Evolutionary conservation across 805 yeast species (phyloP).

Genomic region (Starmerella roubikii): DNA sequence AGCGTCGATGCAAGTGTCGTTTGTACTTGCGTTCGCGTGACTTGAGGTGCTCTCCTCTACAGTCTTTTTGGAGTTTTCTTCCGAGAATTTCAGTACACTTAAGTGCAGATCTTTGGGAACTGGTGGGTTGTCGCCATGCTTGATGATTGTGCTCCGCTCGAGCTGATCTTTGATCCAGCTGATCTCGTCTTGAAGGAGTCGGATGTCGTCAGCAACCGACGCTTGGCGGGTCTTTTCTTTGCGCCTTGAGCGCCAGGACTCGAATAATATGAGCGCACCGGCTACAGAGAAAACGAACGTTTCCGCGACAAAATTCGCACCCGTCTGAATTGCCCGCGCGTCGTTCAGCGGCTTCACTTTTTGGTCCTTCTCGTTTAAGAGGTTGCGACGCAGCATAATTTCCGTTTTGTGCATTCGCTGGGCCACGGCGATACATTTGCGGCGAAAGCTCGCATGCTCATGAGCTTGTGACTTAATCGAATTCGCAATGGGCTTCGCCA

Average conservation of each 20-base stretch:
- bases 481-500: conserved; percentile 68
- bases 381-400: conserved; percentile 42
- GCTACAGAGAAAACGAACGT: conserved; percentile 67
- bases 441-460: conserved; percentile 51
- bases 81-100: conserved; percentile 26
- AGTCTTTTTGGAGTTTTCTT: not conserved
- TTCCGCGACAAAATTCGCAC: conserved; percentile 69
- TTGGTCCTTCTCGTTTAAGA: conserved; percentile 37
- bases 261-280: conserved; percentile 59
- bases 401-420: conserved; percentile 60
- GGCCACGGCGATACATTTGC: conserved; percentile 53
- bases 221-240: conserved; percentile 52
- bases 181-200: conserved; percentile 56
- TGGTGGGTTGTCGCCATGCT: conserved; percentile 30
- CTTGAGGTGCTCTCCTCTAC: not conserved
- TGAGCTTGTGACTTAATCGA: conserved; percentile 61
- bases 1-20: too few species aligned
- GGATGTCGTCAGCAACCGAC: conserved; percentile 57
- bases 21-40: not conserved
- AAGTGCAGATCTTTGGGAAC: conserved; percentile 36
- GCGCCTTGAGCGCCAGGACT: conserved; percentile 50
- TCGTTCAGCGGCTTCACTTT: conserved; percentile 69
- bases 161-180: conserved; percentile 35
- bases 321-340: conserved; percentile 65
- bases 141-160: conserved; percentile 27